Percentiles rank a stretch among this genome's conserved stretches.
phyloP scores from a whole-genome alignment of 2,329 filamentous ascomycete genomes.

The Colletotrichum lindemuthianum region DNA sequence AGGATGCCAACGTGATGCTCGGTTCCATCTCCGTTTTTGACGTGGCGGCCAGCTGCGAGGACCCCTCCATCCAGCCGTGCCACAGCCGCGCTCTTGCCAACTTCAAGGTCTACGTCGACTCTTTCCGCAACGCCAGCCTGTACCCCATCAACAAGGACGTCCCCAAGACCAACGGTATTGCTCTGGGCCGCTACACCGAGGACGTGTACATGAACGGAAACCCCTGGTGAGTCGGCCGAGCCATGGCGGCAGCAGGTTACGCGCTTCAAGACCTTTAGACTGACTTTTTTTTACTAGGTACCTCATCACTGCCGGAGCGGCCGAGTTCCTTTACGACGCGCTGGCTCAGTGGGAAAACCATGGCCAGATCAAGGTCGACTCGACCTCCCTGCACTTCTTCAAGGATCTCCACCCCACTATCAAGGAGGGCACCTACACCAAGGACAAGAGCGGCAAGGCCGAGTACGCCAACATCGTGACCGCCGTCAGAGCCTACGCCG shows the following conservation, averaged over 20 bases:
- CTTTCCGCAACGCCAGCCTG: constrained; percentile 58
- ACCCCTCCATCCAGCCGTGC: constrained; percentile 67
- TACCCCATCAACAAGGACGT: constrained; percentile 64
- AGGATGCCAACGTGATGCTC: constrained; percentile 65
- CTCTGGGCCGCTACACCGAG: constrained; percentile 57
- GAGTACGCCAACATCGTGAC: constrained; percentile 54
- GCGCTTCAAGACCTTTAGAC: too few species aligned
- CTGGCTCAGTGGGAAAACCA: constrained; percentile 62
- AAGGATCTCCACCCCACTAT: constrained; percentile 59
- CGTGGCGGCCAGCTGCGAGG: constrained; percentile 58
- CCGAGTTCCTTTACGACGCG: constrained; percentile 68
- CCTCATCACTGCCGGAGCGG: constrained; percentile 64
- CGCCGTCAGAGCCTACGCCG: constrained; percentile 62
- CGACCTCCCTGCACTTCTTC: constrained; percentile 66
- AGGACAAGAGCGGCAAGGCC: constrained; percentile 44
- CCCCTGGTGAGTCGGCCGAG: constrained; percentile 54
- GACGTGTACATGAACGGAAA: constrained; percentile 67
- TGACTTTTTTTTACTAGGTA: constrained; percentile 42
- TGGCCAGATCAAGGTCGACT: constrained; percentile 58
- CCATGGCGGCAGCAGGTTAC: too few species aligned
- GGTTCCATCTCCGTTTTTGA: constrained; percentile 61
- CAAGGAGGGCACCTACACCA: constrained; percentile 56
- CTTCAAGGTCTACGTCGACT: constrained; percentile 65
- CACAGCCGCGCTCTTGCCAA: constrained; percentile 61
- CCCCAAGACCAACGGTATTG: constrained; percentile 53